Conservation (phyloP, 2,329 filamentous ascomycete genomes). For the Aspergillus udagawae region DNA sequence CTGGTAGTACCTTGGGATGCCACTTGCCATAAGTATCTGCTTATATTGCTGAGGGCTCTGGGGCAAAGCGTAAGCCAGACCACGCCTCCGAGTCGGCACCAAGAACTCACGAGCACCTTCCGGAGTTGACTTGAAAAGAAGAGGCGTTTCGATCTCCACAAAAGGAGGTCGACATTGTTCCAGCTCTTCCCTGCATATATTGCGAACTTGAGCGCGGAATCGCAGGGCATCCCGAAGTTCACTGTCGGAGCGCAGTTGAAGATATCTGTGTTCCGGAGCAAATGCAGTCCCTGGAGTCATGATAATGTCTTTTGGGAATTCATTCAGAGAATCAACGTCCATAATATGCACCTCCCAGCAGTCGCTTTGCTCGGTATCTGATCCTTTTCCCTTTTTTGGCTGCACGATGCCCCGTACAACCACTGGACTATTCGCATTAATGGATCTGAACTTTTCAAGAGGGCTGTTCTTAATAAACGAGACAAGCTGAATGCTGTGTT, state of each 20-base stretch:
- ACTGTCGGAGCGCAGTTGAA: slow-evolving; percentile 75
- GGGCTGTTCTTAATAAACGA: slow-evolving; percentile 38
- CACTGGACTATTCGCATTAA: slow-evolving; percentile 53
- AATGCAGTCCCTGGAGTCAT: slow-evolving; percentile 72
- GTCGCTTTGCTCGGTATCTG: slow-evolving; percentile 27
- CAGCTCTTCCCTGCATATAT: slow-evolving; percentile 53
- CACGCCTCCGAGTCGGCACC: slow-evolving; percentile 75
- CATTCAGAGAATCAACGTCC: slow-evolving; percentile 64
- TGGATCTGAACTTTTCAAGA: slow-evolving; percentile 40
- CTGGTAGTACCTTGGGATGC: slow-evolving; percentile 79
- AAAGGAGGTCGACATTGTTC: slow-evolving; percentile 54
- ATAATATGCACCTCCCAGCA: slow-evolving; percentile 59
- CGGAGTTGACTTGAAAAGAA: slow-evolving; percentile 95
- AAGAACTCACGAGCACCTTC: slow-evolving; percentile 94
- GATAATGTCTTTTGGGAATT: slow-evolving; percentile 71
- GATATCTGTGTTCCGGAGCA: slow-evolving; percentile 68
- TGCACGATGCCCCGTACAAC: slow-evolving; percentile 49
- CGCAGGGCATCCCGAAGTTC: slow-evolving; percentile 64
- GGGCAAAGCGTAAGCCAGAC: slow-evolving; percentile 81
- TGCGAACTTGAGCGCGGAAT: slow-evolving; percentile 62
- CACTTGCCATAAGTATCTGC: slow-evolving; percentile 92
- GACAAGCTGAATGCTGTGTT: slow-evolving; percentile 48
- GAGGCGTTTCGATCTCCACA: slow-evolving; percentile 81
- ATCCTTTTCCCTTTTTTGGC: slow-evolving; percentile 32
- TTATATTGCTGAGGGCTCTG: slow-evolving; percentile 99